Evolutionary conservation across 345 rosid genomes (phyloP), one percentile per base, ranked within the genome.

Genomic region (Pugionium dolabratum): DNA sequence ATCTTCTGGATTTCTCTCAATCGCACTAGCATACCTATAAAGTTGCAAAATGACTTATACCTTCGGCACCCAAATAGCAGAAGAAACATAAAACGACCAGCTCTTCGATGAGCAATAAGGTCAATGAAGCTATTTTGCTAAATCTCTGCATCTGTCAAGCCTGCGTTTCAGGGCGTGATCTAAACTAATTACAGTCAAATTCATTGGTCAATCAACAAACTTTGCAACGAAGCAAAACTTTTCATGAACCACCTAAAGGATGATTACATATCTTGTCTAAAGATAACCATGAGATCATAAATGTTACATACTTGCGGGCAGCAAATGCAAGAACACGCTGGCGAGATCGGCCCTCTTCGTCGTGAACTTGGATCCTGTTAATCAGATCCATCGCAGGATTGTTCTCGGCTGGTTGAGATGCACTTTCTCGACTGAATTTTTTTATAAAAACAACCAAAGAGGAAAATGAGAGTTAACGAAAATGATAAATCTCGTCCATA

Each of bases 351-450:
- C 97, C 97, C 72, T 94, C 99, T 76, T 94, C 99, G 61, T 94
- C 99, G 69, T 76, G 73, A 70, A 90, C 90, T 31, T 84, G 83
- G 36, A 90, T 88, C 65, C 90, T 85, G 68, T 81, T 84, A 47
- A 94, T 94, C 87, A 90, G 78, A 72, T 90, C 91, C 89, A 94
- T 88, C n/a, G n/a, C n/a, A n/a, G n/a, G n/a, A n/a, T n/a, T n/a
- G n/a, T n/a, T n/a, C n/a, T n/a, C n/a, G n/a, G n/a, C n/a, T n/a
- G n/a, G n/a, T n/a, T n/a, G n/a, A n/a, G n/a, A n/a, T n/a, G n/a
- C n/a, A n/a, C n/a, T n/a, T n/a, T n/a, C n/a, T n/a, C n/a, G n/a
- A n/a, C n/a, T n/a, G n/a, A n/a, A n/a, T n/a, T n/a, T n/a, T n/a
- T n/a, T n/a, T n/a, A n/a, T n/a, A n/a, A n/a, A n/a, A n/a, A n/a